These are phyloP conservation scores for Hypsizygus ulmarius DNA, from an alignment of 1,284 basidiomycete species.

Conservation along the genomic window DNA sequence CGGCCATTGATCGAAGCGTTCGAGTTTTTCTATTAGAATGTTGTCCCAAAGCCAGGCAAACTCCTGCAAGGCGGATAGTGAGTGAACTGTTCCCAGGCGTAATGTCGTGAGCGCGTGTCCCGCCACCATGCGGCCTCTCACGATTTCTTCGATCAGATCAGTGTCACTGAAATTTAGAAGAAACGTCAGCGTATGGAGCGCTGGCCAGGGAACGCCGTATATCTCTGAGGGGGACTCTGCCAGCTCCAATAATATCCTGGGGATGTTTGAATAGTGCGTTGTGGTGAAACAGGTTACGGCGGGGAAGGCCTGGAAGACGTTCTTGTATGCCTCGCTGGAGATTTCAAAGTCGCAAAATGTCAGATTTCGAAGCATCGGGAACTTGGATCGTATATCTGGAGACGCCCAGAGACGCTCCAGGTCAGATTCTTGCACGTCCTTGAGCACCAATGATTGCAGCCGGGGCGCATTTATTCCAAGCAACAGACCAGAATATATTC, in stretches of 20 bases:
- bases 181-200: conserved; percentile 31
- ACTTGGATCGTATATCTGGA: conserved; percentile 21
- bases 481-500: conserved; percentile 33
- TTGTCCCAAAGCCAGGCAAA: conserved; percentile 14
- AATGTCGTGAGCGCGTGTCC: conserved; percentile 26
- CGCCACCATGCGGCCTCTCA: conserved; percentile 21
- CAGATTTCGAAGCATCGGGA: conserved; percentile 31
- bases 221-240: conserved; percentile 6
- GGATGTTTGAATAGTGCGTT: conserved; percentile 23
- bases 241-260: conserved; percentile 22
- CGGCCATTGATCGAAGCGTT: conserved; percentile 30
- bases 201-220: conserved; percentile 32
- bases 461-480: conserved; percentile 32
- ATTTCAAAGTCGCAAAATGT: conserved; percentile 37
- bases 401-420: conserved; percentile 29
- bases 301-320: conserved; percentile 32
- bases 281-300: conserved; percentile 31
- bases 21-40: conserved; percentile 22
- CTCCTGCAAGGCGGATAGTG: conserved; percentile 12
- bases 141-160: conserved; percentile 22
- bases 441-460: conserved; percentile 37
- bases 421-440: conserved; percentile 37
- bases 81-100: conserved; percentile 21
- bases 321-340: conserved; percentile 28
- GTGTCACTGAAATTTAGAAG: conserved; percentile 24